Evolutionary conservation across 108 stramenopile genomes (phyloP).

Genomic region (Conticribra guillardii): DNA sequence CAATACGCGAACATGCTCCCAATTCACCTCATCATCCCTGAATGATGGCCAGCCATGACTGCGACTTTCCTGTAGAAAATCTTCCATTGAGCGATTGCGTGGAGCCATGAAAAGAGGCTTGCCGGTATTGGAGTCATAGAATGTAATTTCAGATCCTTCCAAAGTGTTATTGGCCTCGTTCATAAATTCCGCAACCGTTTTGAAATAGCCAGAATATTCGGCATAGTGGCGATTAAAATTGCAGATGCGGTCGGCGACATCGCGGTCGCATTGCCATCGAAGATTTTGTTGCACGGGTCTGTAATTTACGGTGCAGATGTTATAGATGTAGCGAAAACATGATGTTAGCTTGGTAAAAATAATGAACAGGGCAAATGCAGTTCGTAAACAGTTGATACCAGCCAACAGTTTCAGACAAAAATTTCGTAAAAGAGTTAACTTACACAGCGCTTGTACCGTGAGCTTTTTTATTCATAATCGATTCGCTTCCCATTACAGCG

Average conservation of each 20-base stretch:
- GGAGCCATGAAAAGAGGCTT: slow-evolving; percentile 79
- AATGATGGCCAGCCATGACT: slow-evolving; percentile 90
- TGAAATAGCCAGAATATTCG: slow-evolving; percentile 86
- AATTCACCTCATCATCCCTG: slow-evolving; percentile 79
- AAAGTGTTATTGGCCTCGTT: slow-evolving; percentile 37
- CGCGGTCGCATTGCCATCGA: slow-evolving; percentile 76
- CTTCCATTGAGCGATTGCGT: slow-evolving; percentile 62
- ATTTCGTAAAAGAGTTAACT: neutral
- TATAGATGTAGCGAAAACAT: neutral
- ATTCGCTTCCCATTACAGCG: slow-evolving; percentile 62
- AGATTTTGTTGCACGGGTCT: slow-evolving; percentile 74
- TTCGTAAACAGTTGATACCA: neutral
- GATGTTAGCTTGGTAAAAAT: neutral
- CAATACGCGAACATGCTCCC: slow-evolving; percentile 88
- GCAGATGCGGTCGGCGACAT: slow-evolving; percentile 80
- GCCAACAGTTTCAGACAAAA: neutral
- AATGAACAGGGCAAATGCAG: neutral
- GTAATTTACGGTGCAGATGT: too few relatives aligned
- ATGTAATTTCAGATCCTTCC: slow-evolving; percentile 46
- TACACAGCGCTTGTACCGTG: slow-evolving; percentile 49
- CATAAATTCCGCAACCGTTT: slow-evolving; percentile 60
- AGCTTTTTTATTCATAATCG: slow-evolving; percentile 53
- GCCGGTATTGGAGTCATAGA: slow-evolving; percentile 89
- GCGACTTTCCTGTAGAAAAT: slow-evolving; percentile 67
- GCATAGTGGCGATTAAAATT: slow-evolving; percentile 90